These are phyloP conservation scores for Macrolepiota fuliginosa DNA, from an alignment of 768 basidiomycete species.

Conservation along the genomic window DNA sequence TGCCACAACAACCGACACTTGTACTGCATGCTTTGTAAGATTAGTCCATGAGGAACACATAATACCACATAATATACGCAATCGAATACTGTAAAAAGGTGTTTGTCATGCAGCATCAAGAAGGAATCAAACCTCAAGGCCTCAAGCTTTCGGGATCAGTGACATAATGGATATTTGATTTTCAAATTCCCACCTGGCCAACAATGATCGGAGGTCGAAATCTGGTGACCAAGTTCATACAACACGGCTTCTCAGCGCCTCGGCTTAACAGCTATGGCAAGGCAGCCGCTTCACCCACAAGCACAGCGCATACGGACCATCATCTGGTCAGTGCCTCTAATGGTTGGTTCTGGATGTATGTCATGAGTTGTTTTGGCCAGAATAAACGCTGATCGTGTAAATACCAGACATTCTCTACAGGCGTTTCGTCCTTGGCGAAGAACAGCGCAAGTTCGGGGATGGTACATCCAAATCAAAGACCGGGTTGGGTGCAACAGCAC, in stretches of 20 bases:
- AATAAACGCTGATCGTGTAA: not conserved
- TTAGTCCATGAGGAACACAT: too few species aligned
- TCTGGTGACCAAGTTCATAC: too few species aligned
- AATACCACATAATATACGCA: too few species aligned
- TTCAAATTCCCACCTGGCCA: too few species aligned
- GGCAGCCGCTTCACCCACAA: conserved; percentile 30
- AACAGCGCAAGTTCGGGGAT: conserved; percentile 28
- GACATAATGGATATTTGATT: too few species aligned
- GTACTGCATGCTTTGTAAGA: too few species aligned
- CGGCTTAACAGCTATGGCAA: conserved; percentile 21
- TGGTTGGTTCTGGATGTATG: conserved; percentile 63
- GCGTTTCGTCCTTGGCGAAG: conserved; percentile 48
- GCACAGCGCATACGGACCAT: conserved; percentile 45
- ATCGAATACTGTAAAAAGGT: too few species aligned
- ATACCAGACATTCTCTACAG: conserved; percentile 61
- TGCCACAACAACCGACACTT: too few species aligned
- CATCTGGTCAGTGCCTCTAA: conserved; percentile 62
- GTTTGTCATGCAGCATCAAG: too few species aligned
- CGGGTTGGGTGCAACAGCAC: conserved; percentile 14
- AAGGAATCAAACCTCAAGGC: too few species aligned
- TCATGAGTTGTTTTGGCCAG: conserved; percentile 13
- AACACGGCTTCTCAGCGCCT: not conserved
- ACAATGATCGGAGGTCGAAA: too few species aligned
- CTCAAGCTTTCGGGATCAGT: too few species aligned
- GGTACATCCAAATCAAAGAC: conserved; percentile 16